Conservation (phyloP, 257 asterid species). For the Verbascum thapsus region DNA sequence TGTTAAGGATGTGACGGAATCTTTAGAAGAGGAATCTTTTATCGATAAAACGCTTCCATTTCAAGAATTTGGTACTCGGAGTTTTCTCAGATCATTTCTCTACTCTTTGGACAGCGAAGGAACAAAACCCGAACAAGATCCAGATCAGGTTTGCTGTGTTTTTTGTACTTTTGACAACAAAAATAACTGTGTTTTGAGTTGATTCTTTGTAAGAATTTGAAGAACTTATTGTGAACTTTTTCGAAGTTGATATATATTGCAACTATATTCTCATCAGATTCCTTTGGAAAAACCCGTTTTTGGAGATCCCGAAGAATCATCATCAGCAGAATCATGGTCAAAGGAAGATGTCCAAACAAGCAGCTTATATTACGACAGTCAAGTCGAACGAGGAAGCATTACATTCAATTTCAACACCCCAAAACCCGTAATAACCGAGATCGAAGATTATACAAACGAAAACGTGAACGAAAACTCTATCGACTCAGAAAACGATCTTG, state of each 20-base stretch:
- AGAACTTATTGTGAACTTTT: neutral
- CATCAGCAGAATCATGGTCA: slow-evolving; percentile 36
- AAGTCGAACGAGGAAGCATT: slow-evolving; percentile 47
- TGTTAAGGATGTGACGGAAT: slow-evolving; percentile 25
- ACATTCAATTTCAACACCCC: slow-evolving; percentile 54
- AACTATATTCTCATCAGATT: slow-evolving; percentile 37
- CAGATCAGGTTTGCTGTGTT: slow-evolving; percentile 47
- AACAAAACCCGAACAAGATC: slow-evolving; percentile 27
- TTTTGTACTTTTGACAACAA: slow-evolving; percentile 5
- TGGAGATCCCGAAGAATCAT: slow-evolving; percentile 29
- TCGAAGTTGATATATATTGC: slow-evolving; percentile 23
- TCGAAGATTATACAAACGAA: slow-evolving; percentile 26
- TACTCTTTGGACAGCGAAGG: slow-evolving; percentile 37
- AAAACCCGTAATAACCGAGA: slow-evolving; percentile 21
- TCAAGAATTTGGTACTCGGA: slow-evolving; percentile 48
- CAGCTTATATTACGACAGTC: slow-evolving; percentile 39
- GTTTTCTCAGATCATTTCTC: slow-evolving; percentile 43
- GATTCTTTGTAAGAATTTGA: neutral
- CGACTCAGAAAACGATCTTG: slow-evolving; percentile 17
- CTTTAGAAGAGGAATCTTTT: slow-evolving; percentile 39
- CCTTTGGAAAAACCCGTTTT: slow-evolving; percentile 36
- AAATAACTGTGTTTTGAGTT: neutral
- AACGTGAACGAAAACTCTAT: slow-evolving; percentile 19
- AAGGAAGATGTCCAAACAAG: slow-evolving; percentile 39
- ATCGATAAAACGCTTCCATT: slow-evolving; percentile 35